Percentiles rank a stretch among this genome's conserved stretches.
phyloP scores from a whole-genome alignment of 176 grass and related monocot species.

The Secale cereale region DNA sequence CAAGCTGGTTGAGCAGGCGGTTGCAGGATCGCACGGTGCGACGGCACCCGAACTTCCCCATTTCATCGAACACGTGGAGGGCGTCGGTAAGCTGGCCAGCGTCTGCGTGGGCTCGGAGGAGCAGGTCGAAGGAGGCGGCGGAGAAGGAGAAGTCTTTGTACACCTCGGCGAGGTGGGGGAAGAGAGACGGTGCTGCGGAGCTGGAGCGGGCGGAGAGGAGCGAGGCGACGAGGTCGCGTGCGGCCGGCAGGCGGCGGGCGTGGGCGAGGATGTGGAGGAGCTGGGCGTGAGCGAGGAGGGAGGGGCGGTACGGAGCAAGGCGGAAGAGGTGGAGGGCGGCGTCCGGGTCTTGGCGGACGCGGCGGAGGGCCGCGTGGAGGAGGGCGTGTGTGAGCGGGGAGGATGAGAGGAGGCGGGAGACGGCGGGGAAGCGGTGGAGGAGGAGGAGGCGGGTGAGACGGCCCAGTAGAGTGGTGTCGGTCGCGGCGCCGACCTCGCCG shows the following conservation, averaged over 20 bases:
- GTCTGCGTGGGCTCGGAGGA: constrained; percentile 61
- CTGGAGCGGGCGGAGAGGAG: constrained; percentile 24
- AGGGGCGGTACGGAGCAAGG: constrained; percentile 45
- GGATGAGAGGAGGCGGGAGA: constrained; percentile 44
- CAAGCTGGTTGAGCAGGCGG: constrained; percentile 62
- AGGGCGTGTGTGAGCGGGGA: constrained; percentile 51
- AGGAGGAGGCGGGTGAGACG: constrained; percentile 77
- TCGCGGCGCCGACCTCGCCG: neutral
- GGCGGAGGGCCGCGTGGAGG: constrained; percentile 59
- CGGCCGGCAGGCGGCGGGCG: constrained; percentile 50
- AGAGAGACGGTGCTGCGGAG: constrained; percentile 30
- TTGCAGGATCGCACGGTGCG: constrained; percentile 78
- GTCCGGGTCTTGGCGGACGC: constrained; percentile 61
- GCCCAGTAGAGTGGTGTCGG: constrained; percentile 40
- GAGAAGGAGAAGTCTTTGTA: constrained; percentile 81
- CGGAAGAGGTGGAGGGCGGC: constrained; percentile 61
- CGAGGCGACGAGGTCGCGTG: constrained; percentile 49
- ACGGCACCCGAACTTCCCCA: constrained; percentile 60
- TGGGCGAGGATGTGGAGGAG: constrained; percentile 73
- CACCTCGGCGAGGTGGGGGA: constrained; percentile 55
- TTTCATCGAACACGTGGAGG: constrained; percentile 85
- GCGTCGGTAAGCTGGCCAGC: constrained; percentile 35
- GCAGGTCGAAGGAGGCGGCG: constrained; percentile 72
- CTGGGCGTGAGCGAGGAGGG: constrained; percentile 58
- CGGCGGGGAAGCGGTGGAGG: constrained; percentile 67